Evolutionary conservation across 2,329 filamentous ascomycete genomes (phyloP), one percentile per base, ranked within the genome.

Genomic region (Colletotrichum limetticola): DNA sequence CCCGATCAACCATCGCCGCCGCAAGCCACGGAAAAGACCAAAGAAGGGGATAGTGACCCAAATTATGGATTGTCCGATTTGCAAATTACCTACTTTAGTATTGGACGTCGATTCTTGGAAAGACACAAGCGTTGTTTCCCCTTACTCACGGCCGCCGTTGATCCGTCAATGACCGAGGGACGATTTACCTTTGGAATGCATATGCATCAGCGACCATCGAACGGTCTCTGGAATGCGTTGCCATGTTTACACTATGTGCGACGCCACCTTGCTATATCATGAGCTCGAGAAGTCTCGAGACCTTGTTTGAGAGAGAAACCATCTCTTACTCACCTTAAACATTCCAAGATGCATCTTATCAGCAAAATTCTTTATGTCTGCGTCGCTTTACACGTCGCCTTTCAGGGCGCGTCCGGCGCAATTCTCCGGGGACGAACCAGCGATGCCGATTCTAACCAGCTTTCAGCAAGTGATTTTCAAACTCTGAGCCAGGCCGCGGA

Each of bases 191-290:
- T 28, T 53, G 69, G 72, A 74, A 74, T 74, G 72, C n/a, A 32
- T 58, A 26, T 19, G 26, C 65, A 69, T 65, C 72, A 74, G 52
- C 56, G 22, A 37, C 37, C 28, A 32, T 12, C n/a, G n/a, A 32
- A 30, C 11, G 30, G 3, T 14, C 26, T n/a, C 66, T 67, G 73
- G 73, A 74, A 74, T 74, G 73, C 73, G 73, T 74, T 71, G 66
- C 73, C 5, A 67, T 74, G 42, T 62, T 70, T 67, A 42, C 52
- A 14, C 37, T 26, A 28, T 5, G 14, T 16, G 35, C 62, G 52
- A 60, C 56, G 66, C 61, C 49, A 59, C 42, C 37, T 35, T 61
- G 53, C 60, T 75, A 75, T 75, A 75, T 72, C 64, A 75, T 58
- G 62, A 49, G 66, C 71, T 72, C 71, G 67, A 72, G 55, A 67